Evolutionary conservation across 2,329 filamentous ascomycete species (phyloP).

Genomic region (Trichoderma sp.): DNA sequence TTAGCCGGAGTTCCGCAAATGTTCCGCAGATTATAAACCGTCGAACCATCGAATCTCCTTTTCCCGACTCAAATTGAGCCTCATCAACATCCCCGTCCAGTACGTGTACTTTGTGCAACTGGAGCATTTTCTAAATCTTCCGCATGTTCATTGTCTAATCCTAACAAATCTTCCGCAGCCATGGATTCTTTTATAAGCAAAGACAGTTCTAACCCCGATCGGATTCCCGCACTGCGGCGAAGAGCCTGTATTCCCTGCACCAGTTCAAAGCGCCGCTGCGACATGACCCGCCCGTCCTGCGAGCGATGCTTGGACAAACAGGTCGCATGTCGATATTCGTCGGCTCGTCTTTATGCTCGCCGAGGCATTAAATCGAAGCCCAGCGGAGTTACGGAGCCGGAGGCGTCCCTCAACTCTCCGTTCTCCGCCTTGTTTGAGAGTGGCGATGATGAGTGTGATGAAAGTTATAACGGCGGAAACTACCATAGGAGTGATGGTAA

Average conservation of each 20-base stretch:
- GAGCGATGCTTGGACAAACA: slow-evolving; percentile 32
- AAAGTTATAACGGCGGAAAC: not conserved
- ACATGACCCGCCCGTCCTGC: slow-evolving; percentile 34
- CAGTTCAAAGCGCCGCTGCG: slow-evolving; percentile 38
- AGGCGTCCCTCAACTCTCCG: not conserved
- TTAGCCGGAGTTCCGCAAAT: slow-evolving; percentile 19
- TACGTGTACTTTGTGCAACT: not conserved
- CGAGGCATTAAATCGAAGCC: not conserved
- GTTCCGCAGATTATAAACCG: slow-evolving; percentile 20
- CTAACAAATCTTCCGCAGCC: not conserved
- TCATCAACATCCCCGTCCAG: not conserved
- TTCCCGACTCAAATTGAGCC: not conserved
- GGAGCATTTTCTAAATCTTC: not conserved
- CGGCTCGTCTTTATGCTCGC: slow-evolving; percentile 16
- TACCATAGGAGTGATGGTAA: no score
- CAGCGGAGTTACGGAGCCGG: not conserved
- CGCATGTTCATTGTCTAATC: not conserved
- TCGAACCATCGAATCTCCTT: not conserved
- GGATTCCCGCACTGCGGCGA: not conserved
- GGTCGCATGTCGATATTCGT: slow-evolving; percentile 27
- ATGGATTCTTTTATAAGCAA: not conserved
- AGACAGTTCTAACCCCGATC: not conserved
- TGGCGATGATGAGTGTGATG: not conserved
- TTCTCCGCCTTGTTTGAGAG: not conserved
- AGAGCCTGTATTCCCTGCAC: slow-evolving; percentile 38